Evolutionary conservation across 352 stramenopile species (phyloP), one percentile per base, ranked within the genome.

Genomic region (Thalassiosira oceanica): DNA sequence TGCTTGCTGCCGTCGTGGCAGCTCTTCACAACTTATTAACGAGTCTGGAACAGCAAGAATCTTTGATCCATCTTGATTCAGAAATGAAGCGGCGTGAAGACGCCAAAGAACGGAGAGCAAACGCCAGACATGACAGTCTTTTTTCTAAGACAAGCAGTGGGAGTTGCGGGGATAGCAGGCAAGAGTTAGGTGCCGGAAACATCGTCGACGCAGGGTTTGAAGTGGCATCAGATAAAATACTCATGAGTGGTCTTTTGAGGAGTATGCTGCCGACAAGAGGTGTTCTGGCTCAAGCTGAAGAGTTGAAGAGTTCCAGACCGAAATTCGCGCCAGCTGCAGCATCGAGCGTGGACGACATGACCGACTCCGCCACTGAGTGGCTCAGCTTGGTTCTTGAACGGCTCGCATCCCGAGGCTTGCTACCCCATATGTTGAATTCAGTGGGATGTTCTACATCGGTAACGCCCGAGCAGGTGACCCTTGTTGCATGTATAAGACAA

Each of bases 391-490:
- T 79, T 21, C 21, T 79, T 42, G 60, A 74, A 65, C 42, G 69
- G 23, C 23, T 79, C 28, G 69, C 60, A 2, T 71, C 62, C 39
- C 61, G 51, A 45, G 69, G 69, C 16, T 56, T 79, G 28, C 28
- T 75, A 26, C 46, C 43, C 10, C 24, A 68, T 16, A 71, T 87
- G 42, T 83, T 72, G 35, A 27, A 11, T 27, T 63, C 63, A 23
- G 62, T 72, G 37, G 52, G 53, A 42, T 35, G 51, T 11, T 42
- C 46, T 13, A 44, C 31, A 1, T 67, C 37, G 8, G 54, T 74
- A 6, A 66, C 78, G 13, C 80, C 80, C 10, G 84, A 89, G 70
- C 77, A 90, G 37, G 67, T 84, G 28, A 73, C 87, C 35, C 46
- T 89, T 11, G 58, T 85, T 3, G 75, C 85, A 31, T 87, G 76